Evolutionary conservation across 371 early-diverging fungal genomes (phyloP).

Genomic region (Mortierella sp.): DNA sequence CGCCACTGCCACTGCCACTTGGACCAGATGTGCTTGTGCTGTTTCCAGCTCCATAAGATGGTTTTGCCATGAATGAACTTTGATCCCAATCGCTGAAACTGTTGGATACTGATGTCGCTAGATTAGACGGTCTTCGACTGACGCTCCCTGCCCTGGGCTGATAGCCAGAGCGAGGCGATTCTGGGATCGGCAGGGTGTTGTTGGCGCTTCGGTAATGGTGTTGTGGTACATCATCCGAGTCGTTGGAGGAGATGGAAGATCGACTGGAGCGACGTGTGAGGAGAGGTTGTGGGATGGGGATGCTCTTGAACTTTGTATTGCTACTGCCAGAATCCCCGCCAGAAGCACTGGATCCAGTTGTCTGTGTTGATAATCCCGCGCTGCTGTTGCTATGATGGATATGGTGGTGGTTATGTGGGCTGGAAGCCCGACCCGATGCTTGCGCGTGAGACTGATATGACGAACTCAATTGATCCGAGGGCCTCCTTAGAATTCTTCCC

Average conservation of each 20-base stretch:
- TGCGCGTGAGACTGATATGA: conserved; percentile 44
- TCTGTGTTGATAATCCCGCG: conserved; percentile 6
- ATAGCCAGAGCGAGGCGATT: conserved; percentile 31
- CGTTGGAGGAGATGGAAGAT: conserved; percentile 56
- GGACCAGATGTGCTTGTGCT: conserved; percentile 4
- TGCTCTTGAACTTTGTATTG: conserved; percentile 55
- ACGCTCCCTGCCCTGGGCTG: conserved; percentile 31
- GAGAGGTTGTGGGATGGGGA: conserved; percentile 58
- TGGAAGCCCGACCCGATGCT: conserved; percentile 13
- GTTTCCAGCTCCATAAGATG: conserved; percentile 22
- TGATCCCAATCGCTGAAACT: conserved; percentile 57
- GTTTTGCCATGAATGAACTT: conserved; percentile 26
- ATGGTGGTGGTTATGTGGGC: conserved; percentile 29
- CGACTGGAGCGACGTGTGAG: conserved; percentile 57
- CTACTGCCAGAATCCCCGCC: conserved; percentile 28
- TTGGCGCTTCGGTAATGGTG: conserved; percentile 41
- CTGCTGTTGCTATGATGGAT: conserved; percentile 25
- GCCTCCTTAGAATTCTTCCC: conserved; percentile 32
- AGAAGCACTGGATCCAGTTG: conserved; percentile 28
- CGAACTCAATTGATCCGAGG: conserved; percentile 50
- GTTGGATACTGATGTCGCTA: conserved; percentile 47
- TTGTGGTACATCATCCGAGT: conserved; percentile 50
- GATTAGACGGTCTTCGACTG: conserved; percentile 44
- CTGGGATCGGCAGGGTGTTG: conserved; percentile 41
- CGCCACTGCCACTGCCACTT: conserved; percentile 37